Evolutionary conservation across 2,329 filamentous ascomycete genomes (phyloP).

Genomic region (Bimuria novae-zelandiae): DNA sequence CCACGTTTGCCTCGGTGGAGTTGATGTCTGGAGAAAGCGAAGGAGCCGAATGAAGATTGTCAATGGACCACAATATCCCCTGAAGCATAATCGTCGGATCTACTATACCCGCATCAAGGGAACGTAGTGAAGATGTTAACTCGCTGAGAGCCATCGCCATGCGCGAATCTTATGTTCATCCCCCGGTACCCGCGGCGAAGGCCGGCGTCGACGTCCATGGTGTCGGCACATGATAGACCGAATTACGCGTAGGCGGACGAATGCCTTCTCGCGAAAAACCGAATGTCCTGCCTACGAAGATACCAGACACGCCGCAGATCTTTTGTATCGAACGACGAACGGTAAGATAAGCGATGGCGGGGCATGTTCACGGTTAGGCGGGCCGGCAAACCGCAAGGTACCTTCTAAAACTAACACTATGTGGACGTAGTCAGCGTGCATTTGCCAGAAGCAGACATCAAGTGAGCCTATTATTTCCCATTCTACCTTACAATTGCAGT

Average conservation of each 20-base stretch:
- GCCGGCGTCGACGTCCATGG: background rate
- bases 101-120: too few relatives aligned
- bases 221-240: background rate
- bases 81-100: too few relatives aligned
- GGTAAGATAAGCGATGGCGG: slow-evolving; percentile 1
- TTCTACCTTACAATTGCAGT: background rate
- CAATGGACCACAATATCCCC: too few relatives aligned
- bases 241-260: background rate
- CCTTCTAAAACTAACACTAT: slow-evolving; percentile 10
- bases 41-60: too few relatives aligned
- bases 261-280: background rate
- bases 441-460: background rate
- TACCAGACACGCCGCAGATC: too few relatives aligned
- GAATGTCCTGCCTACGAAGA: background rate
- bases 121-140: too few relatives aligned
- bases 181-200: background rate
- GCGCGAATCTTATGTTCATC: background rate
- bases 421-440: too few relatives aligned
- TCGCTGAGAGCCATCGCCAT: too few relatives aligned
- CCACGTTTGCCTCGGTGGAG: too few relatives aligned
- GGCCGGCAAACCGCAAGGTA: background rate
- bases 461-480: background rate
- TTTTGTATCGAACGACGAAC: background rate
- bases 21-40: too few relatives aligned
- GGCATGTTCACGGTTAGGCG: background rate